phyloP scores from a whole-genome alignment of 1,284 basidiomycete species.

The Pisolithus thermaeus region DNA sequence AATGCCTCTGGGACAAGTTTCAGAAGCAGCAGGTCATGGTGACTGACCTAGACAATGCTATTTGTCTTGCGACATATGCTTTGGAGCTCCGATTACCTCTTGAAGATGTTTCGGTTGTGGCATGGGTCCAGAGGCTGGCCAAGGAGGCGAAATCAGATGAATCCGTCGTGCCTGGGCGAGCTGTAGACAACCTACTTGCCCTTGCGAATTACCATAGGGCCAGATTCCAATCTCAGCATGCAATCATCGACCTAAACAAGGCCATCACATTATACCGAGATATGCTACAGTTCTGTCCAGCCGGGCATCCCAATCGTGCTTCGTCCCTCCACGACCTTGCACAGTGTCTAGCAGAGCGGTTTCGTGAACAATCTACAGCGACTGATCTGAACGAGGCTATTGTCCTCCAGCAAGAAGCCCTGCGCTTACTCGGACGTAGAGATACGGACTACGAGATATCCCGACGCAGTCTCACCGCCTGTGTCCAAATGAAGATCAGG shows the following conservation, averaged over 20 bases:
- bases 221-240: neutral
- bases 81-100: neutral
- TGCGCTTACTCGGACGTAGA: neutral
- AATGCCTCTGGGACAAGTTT: neutral
- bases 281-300: neutral
- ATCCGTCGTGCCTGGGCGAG: too few relatives aligned
- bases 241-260: neutral
- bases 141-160: too few relatives aligned
- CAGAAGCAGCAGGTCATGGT: neutral
- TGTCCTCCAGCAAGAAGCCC: neutral
- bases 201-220: neutral
- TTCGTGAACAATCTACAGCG: neutral
- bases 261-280: neutral
- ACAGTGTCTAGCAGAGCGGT: neutral
- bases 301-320: neutral
- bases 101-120: too few relatives aligned
- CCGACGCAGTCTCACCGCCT: too few relatives aligned
- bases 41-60: neutral
- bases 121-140: too few relatives aligned
- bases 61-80: neutral
- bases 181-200: neutral
- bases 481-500: too few relatives aligned
- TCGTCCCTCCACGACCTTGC: neutral
- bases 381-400: neutral
- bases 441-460: too few relatives aligned